Percentiles rank a stretch among this genome's conserved stretches.
phyloP scores from a whole-genome alignment of 2,329 filamentous ascomycete genomes.

The Aspergillus versicolor region DNA sequence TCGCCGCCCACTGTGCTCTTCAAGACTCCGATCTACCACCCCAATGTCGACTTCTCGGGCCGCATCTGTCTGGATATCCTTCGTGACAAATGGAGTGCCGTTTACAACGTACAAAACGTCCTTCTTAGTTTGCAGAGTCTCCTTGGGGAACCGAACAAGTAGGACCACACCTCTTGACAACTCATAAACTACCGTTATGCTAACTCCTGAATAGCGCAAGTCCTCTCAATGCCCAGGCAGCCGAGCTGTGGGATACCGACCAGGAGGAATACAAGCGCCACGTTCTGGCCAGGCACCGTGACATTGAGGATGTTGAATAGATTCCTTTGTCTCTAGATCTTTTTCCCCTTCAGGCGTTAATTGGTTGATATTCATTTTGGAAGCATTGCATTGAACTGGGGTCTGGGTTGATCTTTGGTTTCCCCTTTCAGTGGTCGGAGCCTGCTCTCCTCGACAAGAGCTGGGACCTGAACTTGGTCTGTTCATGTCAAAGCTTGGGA shows the following conservation, averaged over 20 bases:
- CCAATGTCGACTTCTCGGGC: slow-evolving; percentile 96
- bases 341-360: slow-evolving; percentile 8
- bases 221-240: slow-evolving; percentile 92
- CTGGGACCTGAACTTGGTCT: background rate
- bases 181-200: background rate
- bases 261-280: slow-evolving; percentile 79
- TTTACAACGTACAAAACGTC: slow-evolving; percentile 94
- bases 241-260: slow-evolving; percentile 92
- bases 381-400: slow-evolving; percentile 18
- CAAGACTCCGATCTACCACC: slow-evolving; percentile 98
- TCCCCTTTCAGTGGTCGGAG: background rate
- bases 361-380: slow-evolving; percentile 8
- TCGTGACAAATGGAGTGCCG: slow-evolving; percentile 98
- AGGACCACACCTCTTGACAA: slow-evolving; percentile 35
- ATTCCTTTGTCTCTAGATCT: slow-evolving; percentile 3
- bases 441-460: background rate
- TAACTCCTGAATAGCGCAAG: slow-evolving; percentile 64
- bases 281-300: slow-evolving; percentile 63
- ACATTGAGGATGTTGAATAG: slow-evolving; percentile 51
- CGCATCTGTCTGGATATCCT: slow-evolving; percentile 97
- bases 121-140: slow-evolving; percentile 91
- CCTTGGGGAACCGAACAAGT: slow-evolving; percentile 98
- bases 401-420: slow-evolving; percentile 15
- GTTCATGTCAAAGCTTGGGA: background rate
- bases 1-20: slow-evolving; percentile 87